Evolutionary conservation across 495 filamentous ascomycete genomes (phyloP).

Genomic region (Neurospora hispaniola): DNA sequence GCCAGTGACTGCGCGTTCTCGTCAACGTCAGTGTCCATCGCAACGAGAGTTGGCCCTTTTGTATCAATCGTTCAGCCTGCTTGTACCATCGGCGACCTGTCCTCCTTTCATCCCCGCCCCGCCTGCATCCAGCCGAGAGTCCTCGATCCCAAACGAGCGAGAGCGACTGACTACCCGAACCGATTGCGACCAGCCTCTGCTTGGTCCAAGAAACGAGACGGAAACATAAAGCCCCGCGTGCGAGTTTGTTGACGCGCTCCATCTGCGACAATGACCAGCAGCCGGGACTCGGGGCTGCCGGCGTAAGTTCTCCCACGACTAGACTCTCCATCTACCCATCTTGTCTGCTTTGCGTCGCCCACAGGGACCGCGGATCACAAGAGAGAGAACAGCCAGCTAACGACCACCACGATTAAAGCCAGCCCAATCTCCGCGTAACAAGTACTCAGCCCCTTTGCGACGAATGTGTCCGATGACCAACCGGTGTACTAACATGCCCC

Average conservation of each 20-base stretch:
- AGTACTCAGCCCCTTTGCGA: conserved; percentile 36
- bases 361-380: neutral
- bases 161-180: neutral
- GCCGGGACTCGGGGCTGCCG: conserved; percentile 21
- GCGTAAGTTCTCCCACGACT: conserved; percentile 16
- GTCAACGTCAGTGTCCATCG: neutral
- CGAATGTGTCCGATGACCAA: neutral
- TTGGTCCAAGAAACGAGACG: conserved; percentile 5
- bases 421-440: conserved; percentile 55
- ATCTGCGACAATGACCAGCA: conserved; percentile 20
- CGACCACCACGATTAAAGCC: conserved; percentile 22
- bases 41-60: neutral
- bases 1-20: conserved; percentile 3
- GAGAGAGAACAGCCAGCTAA: conserved; percentile 11
- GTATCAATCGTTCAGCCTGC: neutral
- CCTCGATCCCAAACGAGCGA: conserved; percentile 1
- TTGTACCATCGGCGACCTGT: neutral
- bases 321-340: neutral
- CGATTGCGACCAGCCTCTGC: neutral
- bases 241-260: conserved; percentile 6
- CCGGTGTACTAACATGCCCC: conserved; percentile 10
- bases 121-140: conserved; percentile 1
- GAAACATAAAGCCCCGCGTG: conserved; percentile 5
- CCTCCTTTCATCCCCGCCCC: conserved; percentile 1
- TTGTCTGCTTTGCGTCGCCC: neutral